These are phyloP conservation scores for Alternaria rosae DNA, from an alignment of 2,329 filamentous ascomycete species.

Conservation along the genomic window DNA sequence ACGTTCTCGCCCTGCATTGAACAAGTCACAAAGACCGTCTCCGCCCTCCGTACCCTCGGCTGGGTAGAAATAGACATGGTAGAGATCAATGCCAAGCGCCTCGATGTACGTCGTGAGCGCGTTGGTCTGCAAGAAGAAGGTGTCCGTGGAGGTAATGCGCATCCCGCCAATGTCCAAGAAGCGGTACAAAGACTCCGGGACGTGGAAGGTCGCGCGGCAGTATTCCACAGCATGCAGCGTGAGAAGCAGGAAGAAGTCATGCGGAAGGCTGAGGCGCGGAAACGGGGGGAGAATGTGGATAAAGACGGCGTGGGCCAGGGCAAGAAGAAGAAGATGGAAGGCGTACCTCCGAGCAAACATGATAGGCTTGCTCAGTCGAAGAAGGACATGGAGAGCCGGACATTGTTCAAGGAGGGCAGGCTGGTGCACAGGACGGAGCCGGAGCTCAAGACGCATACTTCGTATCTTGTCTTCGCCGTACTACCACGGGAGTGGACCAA, in stretches of 20 bases:
- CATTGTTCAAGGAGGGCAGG: slow-evolving; percentile 74
- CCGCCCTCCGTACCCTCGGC: slow-evolving; percentile 77
- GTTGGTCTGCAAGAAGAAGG: slow-evolving; percentile 76
- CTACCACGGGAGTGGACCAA: slow-evolving; percentile 86
- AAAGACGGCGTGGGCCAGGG: slow-evolving; percentile 19
- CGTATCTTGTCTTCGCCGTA: slow-evolving; percentile 93
- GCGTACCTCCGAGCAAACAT: slow-evolving; percentile 39
- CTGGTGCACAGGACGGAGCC: slow-evolving; percentile 82
- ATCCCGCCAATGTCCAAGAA: slow-evolving; percentile 78
- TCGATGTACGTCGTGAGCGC: slow-evolving; percentile 83
- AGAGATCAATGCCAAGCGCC: slow-evolving; percentile 79
- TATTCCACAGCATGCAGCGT: slow-evolving; percentile 63
- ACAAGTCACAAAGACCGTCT: slow-evolving; percentile 87
- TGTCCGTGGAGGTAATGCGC: slow-evolving; percentile 70
- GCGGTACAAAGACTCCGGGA: slow-evolving; percentile 75
- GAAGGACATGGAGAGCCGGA: slow-evolving; percentile 41
- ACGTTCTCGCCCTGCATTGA: slow-evolving; percentile 98
- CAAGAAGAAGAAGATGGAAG: slow-evolving; percentile 28
- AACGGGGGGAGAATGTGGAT: slow-evolving; percentile 37
- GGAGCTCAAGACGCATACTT: slow-evolving; percentile 94
- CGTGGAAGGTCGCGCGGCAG: slow-evolving; percentile 73
- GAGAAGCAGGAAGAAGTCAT: slow-evolving; percentile 55
- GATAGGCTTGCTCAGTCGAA: slow-evolving; percentile 40
- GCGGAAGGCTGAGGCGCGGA: slow-evolving; percentile 47
- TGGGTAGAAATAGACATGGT: slow-evolving; percentile 96